Evolutionary conservation across 2,329 filamentous ascomycete genomes (phyloP), one percentile per base, ranked within the genome.

Genomic region (Trichoderma harzianum): DNA sequence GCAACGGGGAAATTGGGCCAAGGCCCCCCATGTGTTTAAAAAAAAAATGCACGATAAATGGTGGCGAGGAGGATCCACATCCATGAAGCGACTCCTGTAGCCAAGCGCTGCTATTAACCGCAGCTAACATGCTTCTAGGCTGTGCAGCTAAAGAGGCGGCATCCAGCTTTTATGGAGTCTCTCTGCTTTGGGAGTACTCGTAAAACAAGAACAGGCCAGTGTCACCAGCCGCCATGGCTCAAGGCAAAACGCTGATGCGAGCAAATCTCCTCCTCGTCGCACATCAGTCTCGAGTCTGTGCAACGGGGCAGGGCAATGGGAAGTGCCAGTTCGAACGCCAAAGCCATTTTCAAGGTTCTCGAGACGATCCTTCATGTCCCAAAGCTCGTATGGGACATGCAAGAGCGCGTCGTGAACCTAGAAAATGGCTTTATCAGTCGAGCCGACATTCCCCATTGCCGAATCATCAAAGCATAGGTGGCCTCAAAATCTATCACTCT

Each of bases 51-150:
- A 34, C 65, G 65, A 68, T 32, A 21, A 4, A 60, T 58, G 36
- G 65, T 30, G 65, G 36, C 66, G 53, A 61, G 34, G 28, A 69
- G 65, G 66, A 61, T 69, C 66, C 66, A 69, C 66, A 68, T 24
- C 65, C 66, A 61, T 60, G 55, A 61, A 24, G n/a, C 66, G 28
- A 53, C 36, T 14, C 55, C 21, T 28, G 26, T 18, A 14, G 7
- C 34, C 32, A 60, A 24, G 18, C 36, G 66, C 60, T 21, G 11
- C 57, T 21, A 18, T 60, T 34, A 60, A 5, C 57, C 57, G 18
- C 57, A 32, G 57, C 57, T 34, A 60, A 60, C 11, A 34, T 34
- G 57, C 32, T 60, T 60, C 57, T 47, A 34, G 55, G 7, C 21
- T 64, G 16, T 64, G 30, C 61, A 30, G 68, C 60, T 57, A 21